Evolutionary conservation across 257 asterid species (phyloP), one percentile per base, ranked within the genome.

Genomic region (Solanum okadae): DNA sequence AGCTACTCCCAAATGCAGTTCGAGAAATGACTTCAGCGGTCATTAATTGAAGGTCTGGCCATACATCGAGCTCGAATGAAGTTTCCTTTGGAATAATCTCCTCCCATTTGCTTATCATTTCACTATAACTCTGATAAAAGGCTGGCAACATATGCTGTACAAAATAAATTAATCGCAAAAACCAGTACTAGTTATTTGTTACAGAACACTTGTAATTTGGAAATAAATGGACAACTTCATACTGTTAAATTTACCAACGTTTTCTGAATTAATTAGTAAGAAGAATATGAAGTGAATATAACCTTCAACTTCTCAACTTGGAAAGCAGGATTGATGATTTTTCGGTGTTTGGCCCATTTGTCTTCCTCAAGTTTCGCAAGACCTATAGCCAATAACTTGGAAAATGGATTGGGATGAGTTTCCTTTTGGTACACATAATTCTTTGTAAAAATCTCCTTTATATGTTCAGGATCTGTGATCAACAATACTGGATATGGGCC

Each of bases 1-100:
- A 93, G 85, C 87, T 92, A 63, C 95, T 91, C 5, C 93, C 95
- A 86, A 93, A 93, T 46, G 94, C 92, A 9, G 95, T 89, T 3
- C 95, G 92, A 10, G 95, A 92, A 75, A 93, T 90, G 8, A 90
- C 93, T 85, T 91, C 94, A 29, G 90, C 29, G 0, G 92, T 56
- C 76, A 93, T 65, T 5, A 44, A 79, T 85, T 92, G 91, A 31
- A 93, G 86, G 63, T 82, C 44, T 59, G 94, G 95, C 94, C 94
- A 93, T 46, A 92, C 91, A 63, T 93, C 91, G 68, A 92, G 56
- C 85, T 91, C 93, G 9, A 87, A 34, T 1, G 89, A 89, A 23
- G 90, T 90, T 63, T 82, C 89, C 1, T 44, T 42, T 5, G 91
- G 85, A 33, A 92, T 23, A 35, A 75, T 40, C 13, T 83, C 72